Conservation (phyloP, 805 yeast species). For the Schizosaccharomyces octosporus region DNA sequence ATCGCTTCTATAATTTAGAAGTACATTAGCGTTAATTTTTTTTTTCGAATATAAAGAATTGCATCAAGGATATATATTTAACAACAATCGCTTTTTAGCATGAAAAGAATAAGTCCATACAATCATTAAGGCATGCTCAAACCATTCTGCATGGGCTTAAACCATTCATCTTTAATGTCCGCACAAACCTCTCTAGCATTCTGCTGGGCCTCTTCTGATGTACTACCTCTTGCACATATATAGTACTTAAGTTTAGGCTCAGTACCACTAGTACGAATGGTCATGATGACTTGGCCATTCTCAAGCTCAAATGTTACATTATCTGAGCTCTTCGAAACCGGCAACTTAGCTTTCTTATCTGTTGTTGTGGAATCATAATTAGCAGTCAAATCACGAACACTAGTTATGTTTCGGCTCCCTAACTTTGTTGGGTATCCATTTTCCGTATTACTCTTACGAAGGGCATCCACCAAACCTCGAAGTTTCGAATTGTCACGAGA, state of each 20-base stretch:
- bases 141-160: slow-evolving; percentile 31
- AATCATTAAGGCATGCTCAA: slow-evolving; percentile 8
- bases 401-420: slow-evolving; percentile 31
- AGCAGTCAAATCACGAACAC: slow-evolving; percentile 63
- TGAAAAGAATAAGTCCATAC: neutral
- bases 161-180: slow-evolving; percentile 43
- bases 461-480: neutral
- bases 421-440: slow-evolving; percentile 22
- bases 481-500: slow-evolving; percentile 17
- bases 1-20: neutral
- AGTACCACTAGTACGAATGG: slow-evolving; percentile 86
- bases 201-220: slow-evolving; percentile 15
- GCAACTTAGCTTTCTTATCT: slow-evolving; percentile 36
- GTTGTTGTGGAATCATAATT: slow-evolving; percentile 55
- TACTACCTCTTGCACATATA: slow-evolving; percentile 15
- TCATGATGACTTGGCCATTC: slow-evolving; percentile 33
- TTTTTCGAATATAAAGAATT: too few species aligned
- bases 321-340: slow-evolving; percentile 48
- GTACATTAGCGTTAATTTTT: too few species aligned
- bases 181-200: slow-evolving; percentile 49
- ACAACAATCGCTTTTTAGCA: too few species aligned
- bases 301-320: slow-evolving; percentile 53
- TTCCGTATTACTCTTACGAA: slow-evolving; percentile 5
- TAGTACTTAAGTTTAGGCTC: slow-evolving; percentile 86
- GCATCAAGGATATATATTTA: too few species aligned